These are phyloP conservation scores for Crithidia acanthocephali DNA, from an alignment of 208 protist genomes.

Conservation along the genomic window DNA sequence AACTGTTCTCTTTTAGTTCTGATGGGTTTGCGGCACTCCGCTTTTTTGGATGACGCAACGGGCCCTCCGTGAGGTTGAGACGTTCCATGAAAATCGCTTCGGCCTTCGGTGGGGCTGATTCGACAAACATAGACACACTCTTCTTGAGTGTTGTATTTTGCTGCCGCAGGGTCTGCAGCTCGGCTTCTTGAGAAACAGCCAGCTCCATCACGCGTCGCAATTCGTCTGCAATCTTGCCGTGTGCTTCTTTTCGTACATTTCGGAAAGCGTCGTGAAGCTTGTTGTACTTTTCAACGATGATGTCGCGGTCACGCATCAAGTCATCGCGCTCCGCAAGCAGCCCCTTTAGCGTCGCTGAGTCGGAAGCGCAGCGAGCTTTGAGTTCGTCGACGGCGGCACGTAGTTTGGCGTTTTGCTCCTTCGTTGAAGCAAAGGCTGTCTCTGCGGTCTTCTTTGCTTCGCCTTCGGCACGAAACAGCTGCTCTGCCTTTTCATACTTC, in stretches of 20 bases:
- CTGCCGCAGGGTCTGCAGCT: constrained; percentile 72
- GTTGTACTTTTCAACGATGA: constrained; percentile 87
- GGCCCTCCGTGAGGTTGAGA: constrained; percentile 79
- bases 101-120: constrained; percentile 49
- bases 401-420: constrained; percentile 46
- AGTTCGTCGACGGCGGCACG: constrained; percentile 63
- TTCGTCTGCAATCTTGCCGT: constrained; percentile 49
- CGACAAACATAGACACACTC: constrained; percentile 74
- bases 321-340: constrained; percentile 60
- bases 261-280: constrained; percentile 76
- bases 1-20: not conserved
- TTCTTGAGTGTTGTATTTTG: constrained; percentile 79
- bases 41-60: constrained; percentile 84
- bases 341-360: constrained; percentile 59
- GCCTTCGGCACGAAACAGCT: constrained; percentile 26
- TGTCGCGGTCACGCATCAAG: constrained; percentile 64
- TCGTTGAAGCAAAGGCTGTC: constrained; percentile 15
- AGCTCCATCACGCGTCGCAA: constrained; percentile 65
- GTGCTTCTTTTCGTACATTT: constrained; percentile 49
- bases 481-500: constrained; percentile 49
- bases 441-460: constrained; percentile 45
- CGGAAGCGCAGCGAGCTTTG: constrained; percentile 59
- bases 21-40: constrained; percentile 26
- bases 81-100: constrained; percentile 73
- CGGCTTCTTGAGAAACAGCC: constrained; percentile 65